Conservation (phyloP, 2,329 filamentous ascomycete species). For the Fusarium drepaniforme region DNA sequence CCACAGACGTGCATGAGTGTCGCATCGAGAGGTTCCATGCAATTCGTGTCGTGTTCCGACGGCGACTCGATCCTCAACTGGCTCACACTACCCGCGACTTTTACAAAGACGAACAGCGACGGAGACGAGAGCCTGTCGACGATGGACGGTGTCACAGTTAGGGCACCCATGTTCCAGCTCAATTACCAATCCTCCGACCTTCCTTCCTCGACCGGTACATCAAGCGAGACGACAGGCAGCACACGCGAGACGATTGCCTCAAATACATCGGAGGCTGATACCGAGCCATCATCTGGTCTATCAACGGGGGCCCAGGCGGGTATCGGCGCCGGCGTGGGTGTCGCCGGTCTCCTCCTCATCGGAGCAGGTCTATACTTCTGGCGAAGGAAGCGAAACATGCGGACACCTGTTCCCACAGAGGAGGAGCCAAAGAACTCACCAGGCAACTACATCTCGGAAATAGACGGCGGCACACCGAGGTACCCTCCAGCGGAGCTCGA, state of each 20-base stretch:
- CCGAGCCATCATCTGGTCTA: constrained; percentile 4
- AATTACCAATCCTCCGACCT: constrained; percentile 39
- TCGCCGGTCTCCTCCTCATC: constrained; percentile 19
- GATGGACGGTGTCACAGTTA: constrained; percentile 26
- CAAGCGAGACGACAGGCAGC: neutral
- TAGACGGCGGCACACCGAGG: neutral
- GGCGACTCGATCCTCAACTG: neutral
- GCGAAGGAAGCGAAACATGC: constrained; percentile 1
- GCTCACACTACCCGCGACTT: constrained; percentile 18
- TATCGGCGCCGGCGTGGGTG: constrained; percentile 21
- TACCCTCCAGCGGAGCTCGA: neutral
- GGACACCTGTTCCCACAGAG: neutral
- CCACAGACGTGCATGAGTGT: constrained; percentile 27
- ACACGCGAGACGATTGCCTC: neutral
- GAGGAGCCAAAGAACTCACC: neutral
- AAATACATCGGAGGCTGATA: neutral
- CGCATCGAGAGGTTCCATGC: constrained; percentile 26
- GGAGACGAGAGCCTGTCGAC: neutral
- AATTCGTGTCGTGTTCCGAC: neutral
- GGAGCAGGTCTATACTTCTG: constrained; percentile 14
- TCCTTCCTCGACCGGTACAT: constrained; percentile 3
- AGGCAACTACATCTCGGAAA: neutral
- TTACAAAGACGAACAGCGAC: neutral
- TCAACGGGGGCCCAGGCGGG: constrained; percentile 34
- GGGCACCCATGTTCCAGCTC: constrained; percentile 49